These are phyloP conservation scores for Solanum hybrid DNA, from an alignment of 305 asterid genomes.

Conservation along the genomic window DNA sequence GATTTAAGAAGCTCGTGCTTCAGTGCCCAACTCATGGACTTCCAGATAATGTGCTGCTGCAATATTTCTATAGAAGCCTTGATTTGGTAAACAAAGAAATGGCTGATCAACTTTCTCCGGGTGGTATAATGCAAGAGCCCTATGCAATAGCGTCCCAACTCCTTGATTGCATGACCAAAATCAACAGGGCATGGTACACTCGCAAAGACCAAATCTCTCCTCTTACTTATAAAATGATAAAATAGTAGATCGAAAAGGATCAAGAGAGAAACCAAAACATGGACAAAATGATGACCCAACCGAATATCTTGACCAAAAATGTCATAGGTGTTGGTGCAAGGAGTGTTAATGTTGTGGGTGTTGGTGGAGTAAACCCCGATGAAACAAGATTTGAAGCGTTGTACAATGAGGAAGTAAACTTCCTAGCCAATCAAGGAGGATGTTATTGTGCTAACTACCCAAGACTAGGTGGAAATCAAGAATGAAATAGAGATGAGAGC, in stretches of 20 bases:
- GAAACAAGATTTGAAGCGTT: neutral
- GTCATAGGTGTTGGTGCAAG: fast-evolving
- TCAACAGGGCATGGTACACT: neutral
- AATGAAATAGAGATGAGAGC: neutral
- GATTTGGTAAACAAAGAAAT: neutral
- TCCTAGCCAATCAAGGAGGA: neutral
- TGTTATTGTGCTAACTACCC: neutral
- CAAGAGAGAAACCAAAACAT: neutral
- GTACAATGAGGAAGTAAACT: neutral
- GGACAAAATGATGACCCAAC: neutral
- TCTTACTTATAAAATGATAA: neutral
- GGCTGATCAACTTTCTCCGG: neutral
- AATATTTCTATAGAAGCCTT: neutral
- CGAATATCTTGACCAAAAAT: no score
- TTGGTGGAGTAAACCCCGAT: neutral
- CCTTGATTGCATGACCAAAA: neutral
- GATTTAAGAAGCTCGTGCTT: neutral
- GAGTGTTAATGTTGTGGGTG: neutral
- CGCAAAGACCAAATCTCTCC: neutral
- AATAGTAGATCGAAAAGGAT: neutral
- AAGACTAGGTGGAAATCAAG: neutral
- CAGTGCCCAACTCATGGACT: neutral
- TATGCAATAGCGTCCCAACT: neutral
- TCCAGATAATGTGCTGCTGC: neutral
- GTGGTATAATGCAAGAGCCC: neutral